These are phyloP conservation scores for Plasmopara muralis DNA, from an alignment of 352 stramenopile genomes.

Conservation along the genomic window DNA sequence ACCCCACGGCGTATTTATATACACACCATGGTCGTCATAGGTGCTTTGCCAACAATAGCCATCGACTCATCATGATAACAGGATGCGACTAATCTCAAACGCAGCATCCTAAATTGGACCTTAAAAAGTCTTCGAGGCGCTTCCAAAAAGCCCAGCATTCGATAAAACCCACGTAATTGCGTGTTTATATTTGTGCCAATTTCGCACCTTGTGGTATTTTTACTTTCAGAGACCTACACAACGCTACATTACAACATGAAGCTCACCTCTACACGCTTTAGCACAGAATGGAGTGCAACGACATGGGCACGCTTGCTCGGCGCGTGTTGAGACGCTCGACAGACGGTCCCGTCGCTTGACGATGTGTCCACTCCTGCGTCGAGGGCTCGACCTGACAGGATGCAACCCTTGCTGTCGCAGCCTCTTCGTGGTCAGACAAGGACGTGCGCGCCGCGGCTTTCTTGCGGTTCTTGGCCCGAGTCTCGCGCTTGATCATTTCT, in stretches of 20 bases:
- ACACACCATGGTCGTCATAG: slow-evolving; percentile 8
- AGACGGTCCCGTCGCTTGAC: slow-evolving; percentile 1
- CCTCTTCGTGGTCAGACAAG: slow-evolving; percentile 48
- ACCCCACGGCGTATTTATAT: slow-evolving; percentile 9
- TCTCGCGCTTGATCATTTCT: slow-evolving; percentile 53
- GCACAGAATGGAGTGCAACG: slow-evolving; percentile 67
- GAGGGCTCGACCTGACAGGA: neutral
- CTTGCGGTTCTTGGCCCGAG: slow-evolving; percentile 39
- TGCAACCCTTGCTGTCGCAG: slow-evolving; percentile 4
- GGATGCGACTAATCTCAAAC: too few relatives aligned
- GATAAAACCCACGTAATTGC: too few relatives aligned
- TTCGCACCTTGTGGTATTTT: neutral
- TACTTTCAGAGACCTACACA: neutral
- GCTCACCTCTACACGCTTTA: slow-evolving; percentile 16
- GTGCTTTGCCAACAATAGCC: slow-evolving; percentile 10
- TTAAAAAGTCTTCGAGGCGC: too few relatives aligned
- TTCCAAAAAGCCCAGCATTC: too few relatives aligned
- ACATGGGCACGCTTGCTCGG: slow-evolving; percentile 45
- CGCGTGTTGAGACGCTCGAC: slow-evolving; percentile 32
- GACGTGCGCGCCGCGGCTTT: slow-evolving; percentile 17
- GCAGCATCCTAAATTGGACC: too few relatives aligned
- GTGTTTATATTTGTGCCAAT: too few relatives aligned
- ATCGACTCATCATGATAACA: too few relatives aligned
- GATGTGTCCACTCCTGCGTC: slow-evolving; percentile 13
- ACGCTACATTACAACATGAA: slow-evolving; percentile 14